Evolutionary conservation across 164 flowering plant species (phyloP), one percentile per base, ranked within the genome.

Genomic region (Brasenia schreberi): DNA sequence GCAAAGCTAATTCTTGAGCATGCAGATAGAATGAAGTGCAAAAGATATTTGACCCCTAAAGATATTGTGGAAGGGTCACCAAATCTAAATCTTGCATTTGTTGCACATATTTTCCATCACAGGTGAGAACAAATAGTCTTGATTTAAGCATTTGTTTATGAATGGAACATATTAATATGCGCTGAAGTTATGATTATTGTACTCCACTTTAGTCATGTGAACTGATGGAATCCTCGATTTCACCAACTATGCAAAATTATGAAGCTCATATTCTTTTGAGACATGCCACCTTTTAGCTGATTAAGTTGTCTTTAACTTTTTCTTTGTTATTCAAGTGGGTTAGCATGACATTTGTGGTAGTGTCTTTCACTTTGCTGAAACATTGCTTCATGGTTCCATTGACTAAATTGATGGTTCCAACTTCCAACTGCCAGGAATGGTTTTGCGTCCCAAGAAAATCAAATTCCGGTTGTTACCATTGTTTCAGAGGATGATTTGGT

Each of bases 21-120:
- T 82, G 96, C 98, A 64, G 98, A 89, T 65, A 83, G 77, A 71
- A 86, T 92, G 98, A 92, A 89, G 60, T 92, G 98, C 81, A 88
- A 85, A 75, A 79, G 95, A 85, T 92, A 89, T 71, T 68, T 92
- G 61, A 88, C 98, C 23, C 83, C 96, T 16, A 89, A 82, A 78
- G 98, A 92, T 69, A 92, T 92, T 62, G 93, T 92, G 43, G 98
- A 92, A 63, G 98, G 96, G 59, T 89, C 91, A 63, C 96, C 95
- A 64, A 92, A 92, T 77, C 91, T 92, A 42, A 89, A 89, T 67
- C 88, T 92, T 76, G 96, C 96, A 66, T 92, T 92, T 79, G 95
- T 88, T 68, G 98, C 98, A 53, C 96, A 89, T 72, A 78, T 89
- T 65, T 92, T 92, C 73, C 96, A 92, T 82, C 91, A 85, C 68